Conservation (phyloP, 768 basidiomycete species). For the Suillus sp. region DNA sequence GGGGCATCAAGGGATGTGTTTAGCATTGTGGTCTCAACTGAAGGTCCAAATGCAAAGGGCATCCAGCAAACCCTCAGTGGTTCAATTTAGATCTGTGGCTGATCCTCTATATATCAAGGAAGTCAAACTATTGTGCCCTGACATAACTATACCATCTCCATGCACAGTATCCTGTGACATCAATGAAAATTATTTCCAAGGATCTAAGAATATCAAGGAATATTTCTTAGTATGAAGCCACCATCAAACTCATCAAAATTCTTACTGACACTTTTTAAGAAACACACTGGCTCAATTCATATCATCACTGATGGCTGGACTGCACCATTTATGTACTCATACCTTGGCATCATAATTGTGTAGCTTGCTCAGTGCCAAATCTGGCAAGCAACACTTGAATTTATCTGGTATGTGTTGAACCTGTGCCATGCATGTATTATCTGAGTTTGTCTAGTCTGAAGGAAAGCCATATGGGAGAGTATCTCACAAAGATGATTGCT, state of each 20-base stretch:
- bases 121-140: slow-evolving; percentile 32
- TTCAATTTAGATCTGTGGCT: slow-evolving; percentile 24
- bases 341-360: slow-evolving; percentile 35
- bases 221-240: slow-evolving; percentile 23
- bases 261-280: neutral
- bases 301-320: slow-evolving; percentile 40
- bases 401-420: slow-evolving; percentile 32
- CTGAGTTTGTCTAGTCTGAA: too few relatives aligned
- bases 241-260: neutral
- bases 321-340: slow-evolving; percentile 29
- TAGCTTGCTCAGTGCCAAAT: slow-evolving; percentile 32
- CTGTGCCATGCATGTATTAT: too few relatives aligned
- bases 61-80: neutral
- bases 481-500: slow-evolving; percentile 29
- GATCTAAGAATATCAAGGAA: slow-evolving; percentile 16
- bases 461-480: slow-evolving; percentile 31
- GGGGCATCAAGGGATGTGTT: too few relatives aligned
- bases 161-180: slow-evolving; percentile 27
- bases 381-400: slow-evolving; percentile 34
- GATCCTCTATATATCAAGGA: slow-evolving; percentile 29
- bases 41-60: neutral
- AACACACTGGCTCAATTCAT: slow-evolving; percentile 23
- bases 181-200: slow-evolving; percentile 16
- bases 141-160: slow-evolving; percentile 26
- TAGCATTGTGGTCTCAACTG: too few relatives aligned